A percentile compares a stretch with the other conserved stretches of the same genome.
phyloP scores from a whole-genome alignment of 345 rosid genomes.

The Eucalyptus melliodora region DNA sequence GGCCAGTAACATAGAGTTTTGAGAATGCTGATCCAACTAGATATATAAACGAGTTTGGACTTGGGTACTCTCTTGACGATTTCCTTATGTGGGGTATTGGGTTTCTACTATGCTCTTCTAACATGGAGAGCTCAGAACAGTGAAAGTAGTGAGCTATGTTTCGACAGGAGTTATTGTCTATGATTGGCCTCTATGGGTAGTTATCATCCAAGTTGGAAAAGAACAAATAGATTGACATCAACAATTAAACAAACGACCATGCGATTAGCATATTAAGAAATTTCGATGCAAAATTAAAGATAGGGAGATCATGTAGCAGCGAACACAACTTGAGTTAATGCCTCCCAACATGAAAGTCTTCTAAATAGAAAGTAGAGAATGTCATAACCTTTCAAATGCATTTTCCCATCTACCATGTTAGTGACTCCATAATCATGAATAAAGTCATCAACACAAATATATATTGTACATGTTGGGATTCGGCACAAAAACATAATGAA shows the following conservation, averaged over 20 bases:
- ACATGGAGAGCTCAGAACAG: neutral
- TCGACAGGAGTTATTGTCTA: neutral
- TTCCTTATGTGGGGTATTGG: no score
- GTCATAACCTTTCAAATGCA: conserved; percentile 69
- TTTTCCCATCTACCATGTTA: conserved; percentile 21
- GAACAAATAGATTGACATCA: neutral
- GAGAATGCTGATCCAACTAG: no score
- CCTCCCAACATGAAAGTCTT: neutral
- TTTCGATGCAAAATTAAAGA: neutral
- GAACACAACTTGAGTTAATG: neutral
- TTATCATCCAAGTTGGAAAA: neutral
- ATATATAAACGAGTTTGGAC: no score
- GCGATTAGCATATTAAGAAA: neutral
- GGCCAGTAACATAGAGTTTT: no score
- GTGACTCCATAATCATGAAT: conserved; percentile 31
- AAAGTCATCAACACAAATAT: conserved; percentile 54
- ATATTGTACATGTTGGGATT: neutral
- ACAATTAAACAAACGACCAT: neutral
- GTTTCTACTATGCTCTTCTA: no score
- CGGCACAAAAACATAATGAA: no score
- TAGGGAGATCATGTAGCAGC: neutral
- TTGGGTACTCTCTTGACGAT: no score
- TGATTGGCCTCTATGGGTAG: neutral
- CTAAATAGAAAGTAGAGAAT: neutral
- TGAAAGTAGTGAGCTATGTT: neutral